phyloP scores from a whole-genome alignment of 768 basidiomycete genomes.

The Lactarius trivialis region DNA sequence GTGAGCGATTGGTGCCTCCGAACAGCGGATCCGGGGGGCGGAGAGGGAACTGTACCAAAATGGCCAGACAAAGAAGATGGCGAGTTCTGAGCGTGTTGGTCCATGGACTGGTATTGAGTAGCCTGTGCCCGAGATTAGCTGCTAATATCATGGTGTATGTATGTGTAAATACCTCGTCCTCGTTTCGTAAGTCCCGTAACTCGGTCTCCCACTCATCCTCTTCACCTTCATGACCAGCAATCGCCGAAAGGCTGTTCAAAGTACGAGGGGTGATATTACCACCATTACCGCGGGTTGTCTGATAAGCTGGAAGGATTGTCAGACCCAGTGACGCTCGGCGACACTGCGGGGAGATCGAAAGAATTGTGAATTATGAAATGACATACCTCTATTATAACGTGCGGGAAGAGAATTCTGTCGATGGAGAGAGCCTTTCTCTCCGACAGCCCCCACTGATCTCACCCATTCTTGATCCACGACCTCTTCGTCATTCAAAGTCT shows the following conservation, averaged over 20 bases:
- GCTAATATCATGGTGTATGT: conserved; percentile 8
- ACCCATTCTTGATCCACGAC: conserved; percentile 19
- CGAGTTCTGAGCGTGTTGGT: conserved; percentile 41
- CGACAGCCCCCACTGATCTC: conserved; percentile 15
- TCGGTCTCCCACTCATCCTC: conserved; percentile 83
- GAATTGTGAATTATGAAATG: background rate
- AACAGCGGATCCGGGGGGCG: conserved; percentile 50
- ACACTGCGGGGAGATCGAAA: background rate
- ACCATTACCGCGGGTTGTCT: conserved; percentile 38
- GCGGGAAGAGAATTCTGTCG: conserved; percentile 23
- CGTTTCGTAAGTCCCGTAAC: conserved; percentile 49
- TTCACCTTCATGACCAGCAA: conserved; percentile 81
- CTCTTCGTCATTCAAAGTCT: conserved; percentile 20
- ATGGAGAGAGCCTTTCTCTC: conserved; percentile 24
- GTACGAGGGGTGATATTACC: conserved; percentile 64
- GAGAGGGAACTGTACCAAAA: conserved; percentile 55
- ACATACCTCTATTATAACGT: conserved; percentile 22
- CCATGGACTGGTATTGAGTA: conserved; percentile 43
- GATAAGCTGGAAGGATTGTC: conserved; percentile 18
- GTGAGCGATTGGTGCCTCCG: conserved; percentile 78
- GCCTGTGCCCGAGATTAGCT: background rate
- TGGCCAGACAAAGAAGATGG: conserved; percentile 61
- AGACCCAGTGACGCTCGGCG: background rate
- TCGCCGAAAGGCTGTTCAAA: conserved; percentile 77
- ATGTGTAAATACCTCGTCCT: conserved; percentile 54